Evolutionary conservation across 495 filamentous ascomycete species (phyloP), one percentile per base, ranked within the genome.

Genomic region (Massariosphaeria phaeospora): DNA sequence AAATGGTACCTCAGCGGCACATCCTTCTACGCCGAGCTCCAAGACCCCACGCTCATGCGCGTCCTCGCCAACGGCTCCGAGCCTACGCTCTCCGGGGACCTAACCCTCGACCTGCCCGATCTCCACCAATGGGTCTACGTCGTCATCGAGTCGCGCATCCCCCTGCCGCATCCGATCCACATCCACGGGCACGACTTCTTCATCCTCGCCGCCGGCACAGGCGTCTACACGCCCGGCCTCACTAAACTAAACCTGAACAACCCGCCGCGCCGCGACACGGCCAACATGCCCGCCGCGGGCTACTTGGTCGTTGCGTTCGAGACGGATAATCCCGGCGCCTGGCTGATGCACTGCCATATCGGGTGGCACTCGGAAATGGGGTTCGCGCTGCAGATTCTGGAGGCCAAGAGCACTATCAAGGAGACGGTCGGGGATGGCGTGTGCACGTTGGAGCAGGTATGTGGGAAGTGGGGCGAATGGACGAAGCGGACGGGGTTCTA

Each of bases 121-220:
- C 34, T 56, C 20, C 30, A 44, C 45, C 52, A 71, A 42, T 67
- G 65, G 68, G 58, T 71, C 11, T 72, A 71, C 52, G 48, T 71
- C n/a, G 52, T 72, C 56, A 60, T 70, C 34, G 55, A 72, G 40
- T 61, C 48, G 13, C 36, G 9, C 2, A 41, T 64, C 31, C 51
- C 51, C 0, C 51, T 66, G 18, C 47, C 61, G 3, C 61, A 66
- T 41, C 66, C 66, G 3, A 69, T 70, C 25, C 67, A 70, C 49
- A 42, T 70, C 10, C 66, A 68, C 57, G 67, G 67, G 12, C 66
- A 69, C 46, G 68, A 71, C 52, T 71, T 70, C 58, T 67, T 57
- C 35, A 34, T 71, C 23, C 62, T 71, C 15, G 69, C 50, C 1
- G 36, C 47, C 15, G 66, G 66, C 3, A 45, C 47, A 8, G 63